Conservation (phyloP, 2,329 filamentous ascomycete genomes). For the Trichophaea hybrida region DNA sequence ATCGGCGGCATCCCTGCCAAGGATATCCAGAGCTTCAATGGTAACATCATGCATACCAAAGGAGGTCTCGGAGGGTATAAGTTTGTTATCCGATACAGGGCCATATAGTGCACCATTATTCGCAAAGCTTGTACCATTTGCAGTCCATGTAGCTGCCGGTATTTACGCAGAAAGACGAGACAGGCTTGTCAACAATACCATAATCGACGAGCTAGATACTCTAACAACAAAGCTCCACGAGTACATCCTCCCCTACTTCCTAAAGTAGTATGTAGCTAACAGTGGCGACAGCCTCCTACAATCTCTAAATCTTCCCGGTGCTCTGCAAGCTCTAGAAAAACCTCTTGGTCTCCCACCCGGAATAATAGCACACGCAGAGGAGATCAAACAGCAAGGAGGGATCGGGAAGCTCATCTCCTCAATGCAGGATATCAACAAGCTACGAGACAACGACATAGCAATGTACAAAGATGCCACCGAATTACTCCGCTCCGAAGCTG, state of each 20-base stretch:
- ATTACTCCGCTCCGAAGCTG: conserved; percentile 61
- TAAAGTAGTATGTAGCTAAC: neutral
- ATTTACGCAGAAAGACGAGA: conserved; percentile 90
- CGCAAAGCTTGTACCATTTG: conserved; percentile 82
- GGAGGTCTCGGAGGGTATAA: conserved; percentile 66
- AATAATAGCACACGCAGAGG: conserved; percentile 78
- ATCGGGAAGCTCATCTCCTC: conserved; percentile 61
- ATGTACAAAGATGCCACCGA: conserved; percentile 74
- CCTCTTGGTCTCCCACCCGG: conserved; percentile 77
- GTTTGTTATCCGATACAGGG: conserved; percentile 62
- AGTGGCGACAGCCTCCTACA: conserved; percentile 42
- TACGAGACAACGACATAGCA: conserved; percentile 64
- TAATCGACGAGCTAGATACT: conserved; percentile 69
- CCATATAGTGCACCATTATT: conserved; percentile 79
- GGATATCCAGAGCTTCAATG: conserved; percentile 79
- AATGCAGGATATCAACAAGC: conserved; percentile 76
- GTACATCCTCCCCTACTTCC: conserved; percentile 25
- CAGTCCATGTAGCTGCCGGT: conserved; percentile 84
- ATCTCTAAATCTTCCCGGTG: conserved; percentile 77
- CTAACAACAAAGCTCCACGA: conserved; percentile 70
- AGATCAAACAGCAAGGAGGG: conserved; percentile 81
- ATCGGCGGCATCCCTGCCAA: conserved; percentile 72
- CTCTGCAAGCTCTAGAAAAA: conserved; percentile 86
- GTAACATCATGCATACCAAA: conserved; percentile 63
- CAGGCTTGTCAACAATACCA: conserved; percentile 73